Conservation (phyloP, 495 filamentous ascomycete genomes). For the Tuber calosporum region DNA sequence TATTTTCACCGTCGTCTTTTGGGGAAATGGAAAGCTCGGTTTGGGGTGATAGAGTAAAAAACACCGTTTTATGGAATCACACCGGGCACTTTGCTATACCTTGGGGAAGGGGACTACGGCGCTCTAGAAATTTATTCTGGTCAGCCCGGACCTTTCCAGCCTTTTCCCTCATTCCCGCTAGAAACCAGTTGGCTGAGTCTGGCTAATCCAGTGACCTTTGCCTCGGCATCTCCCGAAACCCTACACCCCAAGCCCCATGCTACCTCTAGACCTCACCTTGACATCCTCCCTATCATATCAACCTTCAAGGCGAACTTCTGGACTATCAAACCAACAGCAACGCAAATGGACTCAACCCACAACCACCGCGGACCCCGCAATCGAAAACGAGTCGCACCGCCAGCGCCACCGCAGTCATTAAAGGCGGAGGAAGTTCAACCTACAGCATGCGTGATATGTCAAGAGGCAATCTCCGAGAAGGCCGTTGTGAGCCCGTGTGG, state of each 20-base stretch:
- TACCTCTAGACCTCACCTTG: neutral
- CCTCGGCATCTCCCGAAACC: neutral
- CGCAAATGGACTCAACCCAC: neutral
- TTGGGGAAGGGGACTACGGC: neutral
- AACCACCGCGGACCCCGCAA: neutral
- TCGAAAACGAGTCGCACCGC: neutral
- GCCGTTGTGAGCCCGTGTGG: conserved; percentile 31
- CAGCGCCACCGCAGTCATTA: neutral
- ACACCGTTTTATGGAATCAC: neutral
- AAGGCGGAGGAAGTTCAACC: neutral
- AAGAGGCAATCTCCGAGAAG: conserved; percentile 34
- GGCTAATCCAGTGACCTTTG: neutral
- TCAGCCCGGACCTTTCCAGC: neutral
- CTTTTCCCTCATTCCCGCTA: neutral
- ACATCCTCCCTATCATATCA: neutral
- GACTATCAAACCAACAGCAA: neutral
- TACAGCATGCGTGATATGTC: conserved; percentile 36
- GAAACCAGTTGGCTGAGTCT: neutral
- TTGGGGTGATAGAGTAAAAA: neutral
- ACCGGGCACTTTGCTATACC: neutral
- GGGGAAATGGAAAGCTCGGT: neutral
- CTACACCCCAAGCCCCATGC: neutral
- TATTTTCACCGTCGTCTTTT: neutral
- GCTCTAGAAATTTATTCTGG: neutral
- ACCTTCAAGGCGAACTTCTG: neutral